phyloP scores from a whole-genome alignment of 2,329 filamentous ascomycete species.

The Colletotrichum salicis region DNA sequence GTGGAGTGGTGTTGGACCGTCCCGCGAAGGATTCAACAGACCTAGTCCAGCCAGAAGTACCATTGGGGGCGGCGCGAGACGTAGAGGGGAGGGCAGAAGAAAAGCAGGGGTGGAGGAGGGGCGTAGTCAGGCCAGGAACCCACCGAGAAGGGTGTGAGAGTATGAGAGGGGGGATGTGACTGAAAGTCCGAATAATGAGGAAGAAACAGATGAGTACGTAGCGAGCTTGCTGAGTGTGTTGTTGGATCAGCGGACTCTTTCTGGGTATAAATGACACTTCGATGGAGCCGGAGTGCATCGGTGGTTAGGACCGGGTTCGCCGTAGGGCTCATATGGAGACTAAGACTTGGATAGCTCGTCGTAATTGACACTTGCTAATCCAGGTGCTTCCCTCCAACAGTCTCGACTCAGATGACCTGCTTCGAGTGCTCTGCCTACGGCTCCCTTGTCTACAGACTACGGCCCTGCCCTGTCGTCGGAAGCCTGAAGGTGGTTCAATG shows the following conservation, averaged over 20 bases:
- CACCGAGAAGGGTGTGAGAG: constrained; percentile 1
- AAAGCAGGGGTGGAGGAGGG: neutral
- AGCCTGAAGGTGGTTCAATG: neutral
- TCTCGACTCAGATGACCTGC: neutral
- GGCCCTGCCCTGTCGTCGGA: neutral
- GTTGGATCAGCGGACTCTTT: neutral
- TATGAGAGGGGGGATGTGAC: neutral
- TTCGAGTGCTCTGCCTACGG: neutral
- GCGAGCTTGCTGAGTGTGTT: neutral
- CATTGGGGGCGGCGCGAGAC: constrained; percentile 30
- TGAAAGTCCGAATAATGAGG: neutral
- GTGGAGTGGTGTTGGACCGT: constrained; percentile 19
- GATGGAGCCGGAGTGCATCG: neutral
- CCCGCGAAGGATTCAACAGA: constrained; percentile 27
- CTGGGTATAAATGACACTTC: neutral
- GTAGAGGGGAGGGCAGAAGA: neutral
- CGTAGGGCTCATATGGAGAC: neutral
- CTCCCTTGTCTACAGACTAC: neutral
- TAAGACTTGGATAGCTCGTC: neutral
- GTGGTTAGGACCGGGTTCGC: neutral
- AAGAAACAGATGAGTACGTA: neutral
- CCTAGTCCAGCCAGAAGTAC: constrained; percentile 12
- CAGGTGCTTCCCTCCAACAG: neutral
- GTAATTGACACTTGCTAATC: neutral
- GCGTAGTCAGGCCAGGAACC: neutral